Base-by-base conservation (phyloP, 176 grass and related monocot species). In the Zizania latifolia region DNA sequence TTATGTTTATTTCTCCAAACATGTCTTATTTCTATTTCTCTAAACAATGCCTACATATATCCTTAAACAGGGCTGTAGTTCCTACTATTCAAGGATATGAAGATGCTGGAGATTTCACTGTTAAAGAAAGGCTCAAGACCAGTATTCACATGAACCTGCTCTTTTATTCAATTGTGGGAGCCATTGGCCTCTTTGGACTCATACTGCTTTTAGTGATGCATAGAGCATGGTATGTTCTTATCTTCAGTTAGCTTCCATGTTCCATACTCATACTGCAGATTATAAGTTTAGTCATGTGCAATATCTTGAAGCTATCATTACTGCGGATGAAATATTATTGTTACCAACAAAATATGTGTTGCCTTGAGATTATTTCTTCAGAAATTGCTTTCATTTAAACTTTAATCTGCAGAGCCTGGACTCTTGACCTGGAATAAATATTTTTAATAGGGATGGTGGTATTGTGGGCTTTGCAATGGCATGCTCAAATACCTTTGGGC, bases 381-480 rank as follows among this genome's bases (percentile, higher is more conserved):
- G 22, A 43, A 70, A 40, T 39, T 37, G 54, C 8, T 38, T 39
- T 62, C 40, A 30, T 54, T 83, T 36, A 36, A 62, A 57, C 11
- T 36, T 12, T 62, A 65, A 81, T 41, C 51, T 44, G n/a, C 75
- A 53, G 11, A 62, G 19, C 37, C 8, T 31, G 70, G 35, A 48
- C 62, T 62, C 8, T 23, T 70, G 21, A 88, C 35, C 55, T 84
- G 36, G 8, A 83, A 55, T 69, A 62, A 74, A 56, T 79, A 30
- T 71, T 77, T 46, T 77, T 68, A 12, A 83, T 82, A 98, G 94
- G 95, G 84, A 90, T 37, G 91, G 84, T 30, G 78, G 79, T 70
- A 90, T 99, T 82, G 87, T 99, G 79, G 95, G 95, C 58, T 91
- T 99, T 78, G 92, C 92, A 67, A 99, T 99, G 95, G 95, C 91